Evolutionary conservation across 371 early-diverging fungal species (phyloP), one percentile per base, ranked within the genome.

Genomic region (Sporodiniella umbellata): DNA sequence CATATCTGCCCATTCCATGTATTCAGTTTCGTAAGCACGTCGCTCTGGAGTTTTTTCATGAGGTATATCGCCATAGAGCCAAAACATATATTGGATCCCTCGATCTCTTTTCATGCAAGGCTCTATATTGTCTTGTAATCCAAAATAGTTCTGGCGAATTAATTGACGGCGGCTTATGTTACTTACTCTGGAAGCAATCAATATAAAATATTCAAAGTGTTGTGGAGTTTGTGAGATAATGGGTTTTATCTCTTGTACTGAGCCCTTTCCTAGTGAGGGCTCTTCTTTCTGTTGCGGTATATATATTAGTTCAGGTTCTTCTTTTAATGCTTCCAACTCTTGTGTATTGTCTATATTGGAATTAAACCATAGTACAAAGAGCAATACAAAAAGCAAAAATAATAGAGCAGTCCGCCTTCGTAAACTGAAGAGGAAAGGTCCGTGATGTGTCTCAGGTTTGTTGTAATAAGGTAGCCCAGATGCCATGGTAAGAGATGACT

Each of bases 71-170:
- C 81, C 81, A 56, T 80, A 66, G n/a, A 80, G 56, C 57, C 71
- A 80, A 50, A 80, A 80, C 38, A 72, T 58, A 54, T 80, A 78
- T 48, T 66, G 60, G 26, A 78, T 49, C n/a, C 66, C 59, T 33
- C 55, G 55, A 42, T 78, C 66, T 58, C 68, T 48, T 19, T 67
- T 62, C 60, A 74, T 76, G 49, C 81, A 80, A n/a, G 81, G 78
- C 38, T 72, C 62, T 18, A 80, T 44, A 48, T 80, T 80, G 43
- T 80, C 71, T 23, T 55, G 47, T 43, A 78, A 56, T 10, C 78
- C 78, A 70, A 80, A 80, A 51, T 78, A 67, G 6, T 70, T 74
- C 18, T 72, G 60, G 28, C 81, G 77, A 26, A 80, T 72, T 54
- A 76, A 60, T 23, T 61, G 66, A 37, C 81, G 77, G 21, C 70